These are phyloP conservation scores for Oidiodendron maius DNA, from an alignment of 495 filamentous ascomycete genomes.

Conservation along the genomic window DNA sequence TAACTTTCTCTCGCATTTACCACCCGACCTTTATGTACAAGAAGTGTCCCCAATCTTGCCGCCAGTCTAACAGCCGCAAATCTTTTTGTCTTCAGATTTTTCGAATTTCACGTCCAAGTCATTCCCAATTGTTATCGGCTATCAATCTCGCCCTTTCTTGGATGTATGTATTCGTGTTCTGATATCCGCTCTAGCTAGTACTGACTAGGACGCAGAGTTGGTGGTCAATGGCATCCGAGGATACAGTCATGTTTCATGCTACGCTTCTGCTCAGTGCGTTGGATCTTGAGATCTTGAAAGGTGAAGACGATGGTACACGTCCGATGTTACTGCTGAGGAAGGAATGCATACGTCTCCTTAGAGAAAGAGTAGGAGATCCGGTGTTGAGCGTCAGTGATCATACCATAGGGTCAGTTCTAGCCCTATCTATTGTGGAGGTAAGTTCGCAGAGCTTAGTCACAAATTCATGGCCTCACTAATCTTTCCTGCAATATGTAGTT, in stretches of 20 bases:
- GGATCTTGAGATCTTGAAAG: not conserved
- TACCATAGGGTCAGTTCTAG: conserved; percentile 12
- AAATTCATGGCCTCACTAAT: not conserved
- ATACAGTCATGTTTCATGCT: conserved; percentile 14
- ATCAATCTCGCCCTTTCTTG: no score
- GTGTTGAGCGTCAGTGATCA: conserved; percentile 1
- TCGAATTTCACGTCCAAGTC: not conserved
- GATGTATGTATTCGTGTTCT: no score
- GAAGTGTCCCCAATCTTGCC: not conserved
- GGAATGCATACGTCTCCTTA: conserved; percentile 11
- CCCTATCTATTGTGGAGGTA: conserved; percentile 11
- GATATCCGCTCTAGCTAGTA: conserved; percentile 5
- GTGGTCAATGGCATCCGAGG: conserved; percentile 5
- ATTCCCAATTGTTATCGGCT: no score
- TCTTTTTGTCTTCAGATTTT: conserved; percentile 4
- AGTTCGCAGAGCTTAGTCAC: no score
- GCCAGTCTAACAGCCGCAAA: not conserved
- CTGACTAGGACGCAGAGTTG: conserved; percentile 3
- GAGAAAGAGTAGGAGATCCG: conserved; percentile 5
- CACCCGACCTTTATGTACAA: no score
- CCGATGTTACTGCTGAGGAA: not conserved
- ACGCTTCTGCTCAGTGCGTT: conserved; percentile 9
- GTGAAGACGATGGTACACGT: not conserved
- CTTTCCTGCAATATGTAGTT: not conserved
- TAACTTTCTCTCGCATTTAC: no score